phyloP scores from a whole-genome alignment of 345 rosid species.

The Moringa oleifera region DNA sequence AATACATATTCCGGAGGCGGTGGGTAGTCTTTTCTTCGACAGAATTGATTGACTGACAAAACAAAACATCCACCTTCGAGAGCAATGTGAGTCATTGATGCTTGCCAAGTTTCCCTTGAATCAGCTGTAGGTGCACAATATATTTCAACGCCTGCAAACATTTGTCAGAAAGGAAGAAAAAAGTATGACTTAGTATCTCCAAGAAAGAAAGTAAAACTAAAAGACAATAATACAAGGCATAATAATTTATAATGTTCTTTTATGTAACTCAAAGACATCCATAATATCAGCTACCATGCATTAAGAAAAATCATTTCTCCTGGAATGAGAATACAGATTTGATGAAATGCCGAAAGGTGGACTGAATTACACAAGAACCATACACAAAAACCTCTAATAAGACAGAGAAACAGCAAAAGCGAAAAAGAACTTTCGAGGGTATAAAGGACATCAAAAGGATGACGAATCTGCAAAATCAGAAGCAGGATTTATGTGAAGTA shows the following conservation, averaged over 20 bases:
- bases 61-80: constrained; percentile 96
- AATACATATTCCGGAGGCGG: constrained; percentile 82
- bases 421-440: no score
- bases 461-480: not conserved
- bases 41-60: constrained; percentile 83
- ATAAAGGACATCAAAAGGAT: not conserved
- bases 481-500: not conserved
- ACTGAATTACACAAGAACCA: no score
- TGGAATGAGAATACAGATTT: no score
- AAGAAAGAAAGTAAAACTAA: not conserved
- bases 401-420: no score
- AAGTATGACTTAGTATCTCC: no score
- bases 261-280: no score
- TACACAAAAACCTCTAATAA: no score
- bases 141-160: constrained; percentile 63
- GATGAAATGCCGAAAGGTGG: no score
- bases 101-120: constrained; percentile 74
- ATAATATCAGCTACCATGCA: no score
- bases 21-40: constrained; percentile 84
- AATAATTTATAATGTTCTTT: no score
- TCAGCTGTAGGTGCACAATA: constrained; percentile 99
- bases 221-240: not conserved
- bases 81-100: constrained; percentile 92
- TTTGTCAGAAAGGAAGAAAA: not conserved
- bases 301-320: no score